Conservation (phyloP, 1,139 yeast genomes). For the Saccharomycopsis phalli region DNA sequence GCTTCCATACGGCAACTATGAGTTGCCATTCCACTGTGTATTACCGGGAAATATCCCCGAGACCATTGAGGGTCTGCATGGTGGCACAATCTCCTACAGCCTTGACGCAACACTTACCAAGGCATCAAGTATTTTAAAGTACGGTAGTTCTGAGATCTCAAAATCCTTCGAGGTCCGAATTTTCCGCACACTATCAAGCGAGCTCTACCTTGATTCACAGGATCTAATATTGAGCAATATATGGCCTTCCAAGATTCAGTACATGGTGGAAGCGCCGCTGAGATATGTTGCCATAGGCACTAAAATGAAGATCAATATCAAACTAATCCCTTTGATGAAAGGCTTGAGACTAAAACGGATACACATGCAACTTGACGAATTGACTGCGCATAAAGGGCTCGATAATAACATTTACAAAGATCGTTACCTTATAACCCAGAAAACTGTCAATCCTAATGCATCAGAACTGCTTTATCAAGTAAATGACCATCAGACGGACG, state of each 20-base stretch:
- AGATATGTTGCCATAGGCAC: slow-evolving; percentile 58
- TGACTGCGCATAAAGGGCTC: slow-evolving; percentile 35
- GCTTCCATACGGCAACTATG: slow-evolving; percentile 58
- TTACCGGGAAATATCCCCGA: slow-evolving; percentile 57
- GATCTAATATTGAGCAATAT: slow-evolving; percentile 51
- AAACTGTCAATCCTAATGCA: slow-evolving; percentile 29
- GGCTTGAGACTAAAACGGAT: slow-evolving; percentile 43
- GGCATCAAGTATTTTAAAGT: not conserved
- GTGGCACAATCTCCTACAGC: slow-evolving; percentile 49
- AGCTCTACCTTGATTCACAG: slow-evolving; percentile 42
- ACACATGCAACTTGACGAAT: slow-evolving; percentile 44
- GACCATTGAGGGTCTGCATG: slow-evolving; percentile 55
- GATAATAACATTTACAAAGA: slow-evolving; percentile 33
- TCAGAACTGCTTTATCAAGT: slow-evolving; percentile 22
- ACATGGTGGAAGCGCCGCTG: slow-evolving; percentile 46
- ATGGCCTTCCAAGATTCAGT: slow-evolving; percentile 61
- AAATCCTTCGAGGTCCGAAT: slow-evolving; percentile 37
- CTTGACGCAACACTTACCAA: slow-evolving; percentile 45
- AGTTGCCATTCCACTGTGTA: slow-evolving; percentile 47
- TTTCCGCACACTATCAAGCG: slow-evolving; percentile 46
- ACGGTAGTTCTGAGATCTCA: slow-evolving; percentile 22
- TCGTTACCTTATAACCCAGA: slow-evolving; percentile 35
- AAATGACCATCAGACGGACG: slow-evolving; percentile 19
- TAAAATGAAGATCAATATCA: slow-evolving; percentile 40
- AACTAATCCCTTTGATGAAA: slow-evolving; percentile 53